Evolutionary conservation across 1,139 yeast genomes (phyloP), one percentile per base, ranked within the genome.

Genomic region (Nakaseomyces delphensis): DNA sequence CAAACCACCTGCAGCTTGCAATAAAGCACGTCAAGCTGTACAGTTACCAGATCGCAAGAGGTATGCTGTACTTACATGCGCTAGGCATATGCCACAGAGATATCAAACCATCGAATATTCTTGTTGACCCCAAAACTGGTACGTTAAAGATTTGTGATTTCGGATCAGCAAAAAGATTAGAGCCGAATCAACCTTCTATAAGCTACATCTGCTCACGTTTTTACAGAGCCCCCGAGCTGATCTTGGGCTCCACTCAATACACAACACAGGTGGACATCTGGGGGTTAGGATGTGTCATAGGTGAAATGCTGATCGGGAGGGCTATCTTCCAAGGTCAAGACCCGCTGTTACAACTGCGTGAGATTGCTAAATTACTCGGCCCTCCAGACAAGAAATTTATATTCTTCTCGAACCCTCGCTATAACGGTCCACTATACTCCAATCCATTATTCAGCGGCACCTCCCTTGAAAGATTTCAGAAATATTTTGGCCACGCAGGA

Each of bases 261-360:
- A 74, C 87, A 2, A 81, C 91, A 6, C 83, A 81, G 56, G 82
- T 83, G 46, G 94, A 83, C 60, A 77, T 82, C 46, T 83, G 94
- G 94, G 91, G 91, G 1, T 68, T 82, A 44, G 94, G 94, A 1
- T 83, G 94, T 69, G 91, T 83, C 8, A 68, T 83, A 50, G 91
- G 91, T 15, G 93, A 83, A 62, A 82, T 83, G 89, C 73, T 81
- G 50, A 69, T 82, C 55, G 89, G 91, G 25, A 80, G 77, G 58
- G 86, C 91, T 3, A 79, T 83, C 18, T 83, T 83, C 65, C 91
- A 82, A 65, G 93, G 93, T 42, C 80, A 76, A 54, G 79, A 80
- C 42, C 85, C 89, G 11, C 73, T 79, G 57, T 64, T 79, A 42
- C 94, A 83, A 62, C 68, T 83, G 52, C 74, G 83, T 57, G 94